Percentiles rank a stretch among this genome's conserved stretches.
These are phyloP conservation scores for Globisporangium carolinianum DNA, from an alignment of 352 stramenopile genomes.

Conservation along the genomic window DNA sequence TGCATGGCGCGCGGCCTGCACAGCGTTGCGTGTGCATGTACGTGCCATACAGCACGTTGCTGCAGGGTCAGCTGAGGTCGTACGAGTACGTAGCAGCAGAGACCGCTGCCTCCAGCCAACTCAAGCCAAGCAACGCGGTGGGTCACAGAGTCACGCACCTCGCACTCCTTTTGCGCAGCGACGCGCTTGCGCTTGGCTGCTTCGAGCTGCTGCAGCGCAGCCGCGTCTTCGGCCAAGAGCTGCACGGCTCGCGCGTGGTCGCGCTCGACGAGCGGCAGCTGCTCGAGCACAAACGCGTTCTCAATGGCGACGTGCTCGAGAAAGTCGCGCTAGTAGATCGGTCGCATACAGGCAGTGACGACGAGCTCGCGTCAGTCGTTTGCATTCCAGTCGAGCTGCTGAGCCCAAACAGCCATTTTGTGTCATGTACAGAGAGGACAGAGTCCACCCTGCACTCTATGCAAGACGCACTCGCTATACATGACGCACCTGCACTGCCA, in stretches of 20 bases:
- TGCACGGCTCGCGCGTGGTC: conserved; percentile 38
- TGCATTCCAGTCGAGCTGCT: too few species aligned
- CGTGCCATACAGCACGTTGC: neutral
- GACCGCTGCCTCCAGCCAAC: neutral
- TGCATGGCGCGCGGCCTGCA: conserved; percentile 31
- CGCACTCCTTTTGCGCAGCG: conserved; percentile 29
- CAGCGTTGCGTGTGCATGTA: too few species aligned
- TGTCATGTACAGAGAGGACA: too few species aligned
- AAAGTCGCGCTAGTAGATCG: conserved; percentile 33
- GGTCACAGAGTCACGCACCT: conserved; percentile 17
- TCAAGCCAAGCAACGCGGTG: neutral
- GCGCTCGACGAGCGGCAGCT: conserved; percentile 46
- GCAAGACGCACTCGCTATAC: too few species aligned
- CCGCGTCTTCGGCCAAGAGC: conserved; percentile 39
- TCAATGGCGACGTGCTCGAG: conserved; percentile 36
- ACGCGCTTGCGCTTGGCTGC: conserved; percentile 21
- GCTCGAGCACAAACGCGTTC: conserved; percentile 39
- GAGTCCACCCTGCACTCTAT: too few species aligned
- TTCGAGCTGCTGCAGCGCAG: conserved; percentile 19
- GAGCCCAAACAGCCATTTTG: too few species aligned
- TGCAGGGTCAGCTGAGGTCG: too few species aligned
- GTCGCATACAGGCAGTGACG: neutral
- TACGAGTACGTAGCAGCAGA: too few species aligned
- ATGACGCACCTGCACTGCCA: conserved; percentile 43
- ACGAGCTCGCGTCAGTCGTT: neutral